phyloP scores from a whole-genome alignment of 768 basidiomycete genomes.

The Naganishia friedmannii region DNA sequence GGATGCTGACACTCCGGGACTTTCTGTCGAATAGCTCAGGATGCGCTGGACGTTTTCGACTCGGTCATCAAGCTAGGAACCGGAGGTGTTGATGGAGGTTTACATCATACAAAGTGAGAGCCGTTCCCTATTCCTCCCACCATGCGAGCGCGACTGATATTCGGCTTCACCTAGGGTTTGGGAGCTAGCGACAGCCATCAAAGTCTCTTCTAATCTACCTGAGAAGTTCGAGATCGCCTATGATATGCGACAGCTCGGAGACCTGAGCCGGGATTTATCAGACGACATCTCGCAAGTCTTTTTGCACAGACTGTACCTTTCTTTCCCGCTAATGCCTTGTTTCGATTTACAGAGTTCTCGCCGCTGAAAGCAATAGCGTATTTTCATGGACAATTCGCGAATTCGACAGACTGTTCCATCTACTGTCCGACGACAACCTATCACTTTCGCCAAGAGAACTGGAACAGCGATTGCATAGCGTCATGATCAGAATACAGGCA shows the following conservation, averaged over 20 bases:
- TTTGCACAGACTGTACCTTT: neutral
- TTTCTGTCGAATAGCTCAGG: neutral
- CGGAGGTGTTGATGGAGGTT: slow-evolving; percentile 29
- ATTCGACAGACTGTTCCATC: slow-evolving; percentile 28
- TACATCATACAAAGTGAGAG: slow-evolving; percentile 32
- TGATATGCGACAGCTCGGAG: slow-evolving; percentile 28
- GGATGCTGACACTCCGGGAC: neutral
- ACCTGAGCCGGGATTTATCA: slow-evolving; percentile 30
- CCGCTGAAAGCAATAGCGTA: slow-evolving; percentile 27
- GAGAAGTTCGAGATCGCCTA: slow-evolving; percentile 26
- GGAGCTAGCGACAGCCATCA: slow-evolving; percentile 32
- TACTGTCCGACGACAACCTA: slow-evolving; percentile 4
- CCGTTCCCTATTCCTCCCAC: neutral
- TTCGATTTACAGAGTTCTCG: slow-evolving; percentile 12
- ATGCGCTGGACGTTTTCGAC: slow-evolving; percentile 30
- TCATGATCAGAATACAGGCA: slow-evolving; percentile 30
- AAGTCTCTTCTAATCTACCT: slow-evolving; percentile 26
- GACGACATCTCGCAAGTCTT: slow-evolving; percentile 30
- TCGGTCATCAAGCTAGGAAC: slow-evolving; percentile 29
- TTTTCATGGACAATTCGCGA: slow-evolving; percentile 30
- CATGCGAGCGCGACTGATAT: neutral
- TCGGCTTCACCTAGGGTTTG: slow-evolving; percentile 20
- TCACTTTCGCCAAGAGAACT: slow-evolving; percentile 18
- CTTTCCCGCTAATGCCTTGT: neutral
- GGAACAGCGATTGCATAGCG: slow-evolving; percentile 23